Evolutionary conservation across 2,329 filamentous ascomycete species (phyloP).

Genomic region (Tolypocladium paradoxum): DNA sequence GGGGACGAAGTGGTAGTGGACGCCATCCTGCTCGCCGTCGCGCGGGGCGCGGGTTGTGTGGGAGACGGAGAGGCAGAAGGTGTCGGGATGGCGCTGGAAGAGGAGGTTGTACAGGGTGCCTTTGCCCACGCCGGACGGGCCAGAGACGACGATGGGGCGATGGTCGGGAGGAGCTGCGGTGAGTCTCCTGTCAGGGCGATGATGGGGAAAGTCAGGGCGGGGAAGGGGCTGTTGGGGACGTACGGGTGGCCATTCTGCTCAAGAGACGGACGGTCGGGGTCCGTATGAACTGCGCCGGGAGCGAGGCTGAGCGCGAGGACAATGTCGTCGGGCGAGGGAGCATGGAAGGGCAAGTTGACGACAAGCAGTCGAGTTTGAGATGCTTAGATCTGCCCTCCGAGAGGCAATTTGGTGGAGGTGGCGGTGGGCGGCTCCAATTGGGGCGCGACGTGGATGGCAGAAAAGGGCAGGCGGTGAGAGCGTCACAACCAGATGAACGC

Average conservation of each 20-base stretch:
- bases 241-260: slow-evolving; percentile 12
- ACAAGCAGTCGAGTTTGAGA: background rate
- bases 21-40: slow-evolving; percentile 61
- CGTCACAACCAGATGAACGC: no score
- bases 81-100: slow-evolving; percentile 43
- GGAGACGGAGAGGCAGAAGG: slow-evolving; percentile 46
- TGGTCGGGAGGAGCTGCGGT: slow-evolving; percentile 28
- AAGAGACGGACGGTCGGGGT: background rate
- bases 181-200: background rate
- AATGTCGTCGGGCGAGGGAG: slow-evolving; percentile 1
- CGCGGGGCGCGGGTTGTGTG: slow-evolving; percentile 77
- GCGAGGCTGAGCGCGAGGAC: background rate
- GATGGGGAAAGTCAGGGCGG: background rate
- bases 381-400: background rate
- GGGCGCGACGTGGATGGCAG: background rate
- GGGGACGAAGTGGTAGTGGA: slow-evolving; percentile 71
- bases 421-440: background rate
- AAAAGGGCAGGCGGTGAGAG: background rate
- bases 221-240: background rate
- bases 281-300: background rate
- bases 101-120: slow-evolving; percentile 67
- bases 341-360: slow-evolving; percentile 3
- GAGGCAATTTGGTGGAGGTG: background rate
- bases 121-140: slow-evolving; percentile 70
- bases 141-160: slow-evolving; percentile 64